Base-by-base conservation (phyloP, 2,329 filamentous ascomycete genomes). In the Microdochium nivale region DNA sequence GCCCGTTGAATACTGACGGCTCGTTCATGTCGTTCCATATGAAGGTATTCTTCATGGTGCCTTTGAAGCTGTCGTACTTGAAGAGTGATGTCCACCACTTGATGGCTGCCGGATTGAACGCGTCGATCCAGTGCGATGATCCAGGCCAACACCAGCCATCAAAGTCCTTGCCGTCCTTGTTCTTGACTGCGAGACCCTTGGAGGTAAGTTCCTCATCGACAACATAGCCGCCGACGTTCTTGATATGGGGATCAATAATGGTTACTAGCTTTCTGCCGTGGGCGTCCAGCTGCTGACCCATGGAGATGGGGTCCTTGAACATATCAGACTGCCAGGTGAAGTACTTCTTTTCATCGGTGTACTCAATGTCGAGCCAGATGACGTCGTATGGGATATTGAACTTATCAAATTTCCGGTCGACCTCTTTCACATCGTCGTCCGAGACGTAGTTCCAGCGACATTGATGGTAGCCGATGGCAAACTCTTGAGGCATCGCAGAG, bases 11-110 rank as follows among this genome's bases (percentile, higher is more conserved):
- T 1, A 99, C 94, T 0, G 94, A 97, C 0, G 94, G 94, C 72
- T 99, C 94, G 65, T 96, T 97, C 94, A 99, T 99, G 67, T 99
- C 94, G 67, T 99, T 99, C 94, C 94, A 99, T 61, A 99, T 83
- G 69, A 90, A 96, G 0, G 89, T 86, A 67, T 97, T 99, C 57
- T 85, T 77, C 60, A 86, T 79, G 1, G 90, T 90, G 48, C 90
- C 91, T 68, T 89, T 88, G 78, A 96, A 99, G 40, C 73, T 80
- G 65, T 89, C 84, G 59, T 95, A 97, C 62, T 87, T 86, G 78
- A 95, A 97, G 11, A 97, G 79, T 2, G 77, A 72, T 59, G 83
- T 87, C 92, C 94, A 99, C 94, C 94, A 99, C 55, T 87, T 82
- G 51, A 87, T 81, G 7, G 90, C 88, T 51, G 86, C 86, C n/a